phyloP scores from a whole-genome alignment of 495 filamentous ascomycete species.

The Xylaria acuta region DNA sequence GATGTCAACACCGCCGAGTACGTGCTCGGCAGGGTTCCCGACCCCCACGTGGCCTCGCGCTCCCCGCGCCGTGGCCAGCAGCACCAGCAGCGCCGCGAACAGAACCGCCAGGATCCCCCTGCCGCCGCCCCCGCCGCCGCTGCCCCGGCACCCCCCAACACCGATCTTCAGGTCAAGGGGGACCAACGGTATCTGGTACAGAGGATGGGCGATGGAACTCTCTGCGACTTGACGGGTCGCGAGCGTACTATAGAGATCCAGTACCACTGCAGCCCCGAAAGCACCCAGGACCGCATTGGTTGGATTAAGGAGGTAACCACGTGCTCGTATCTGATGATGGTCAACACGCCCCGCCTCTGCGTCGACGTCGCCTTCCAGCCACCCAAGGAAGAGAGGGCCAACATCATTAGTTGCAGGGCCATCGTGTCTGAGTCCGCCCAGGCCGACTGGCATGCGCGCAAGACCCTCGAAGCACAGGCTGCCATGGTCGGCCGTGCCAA shows the following conservation, averaged over 20 bases:
- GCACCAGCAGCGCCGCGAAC: constrained; percentile 30
- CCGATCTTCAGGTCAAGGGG: constrained; percentile 79
- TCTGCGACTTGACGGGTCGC: constrained; percentile 89
- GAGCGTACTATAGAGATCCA: constrained; percentile 85
- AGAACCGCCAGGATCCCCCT: constrained; percentile 28
- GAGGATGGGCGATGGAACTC: constrained; percentile 80
- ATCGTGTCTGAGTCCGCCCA: constrained; percentile 68
- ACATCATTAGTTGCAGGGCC: constrained; percentile 77
- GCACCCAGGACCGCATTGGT: constrained; percentile 78
- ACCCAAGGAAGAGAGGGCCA: constrained; percentile 77
- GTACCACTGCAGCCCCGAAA: constrained; percentile 89
- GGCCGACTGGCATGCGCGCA: constrained; percentile 60
- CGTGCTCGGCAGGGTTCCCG: constrained; percentile 67
- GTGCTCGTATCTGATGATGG: constrained; percentile 92
- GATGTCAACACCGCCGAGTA: constrained; percentile 81
- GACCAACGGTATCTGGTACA: constrained; percentile 92
- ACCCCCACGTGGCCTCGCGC: constrained; percentile 33
- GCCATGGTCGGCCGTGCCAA: constrained; percentile 55
- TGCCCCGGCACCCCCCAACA: constrained; percentile 55
- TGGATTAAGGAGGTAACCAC: constrained; percentile 96
- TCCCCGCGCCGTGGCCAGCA: constrained; percentile 42
- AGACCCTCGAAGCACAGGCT: constrained; percentile 58
- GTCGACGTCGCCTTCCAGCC: constrained; percentile 91
- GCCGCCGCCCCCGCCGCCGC: constrained; percentile 38
- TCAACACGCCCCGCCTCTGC: constrained; percentile 92